phyloP scores from a whole-genome alignment of 2,329 filamentous ascomycete species.

The Chalara sp. region DNA sequence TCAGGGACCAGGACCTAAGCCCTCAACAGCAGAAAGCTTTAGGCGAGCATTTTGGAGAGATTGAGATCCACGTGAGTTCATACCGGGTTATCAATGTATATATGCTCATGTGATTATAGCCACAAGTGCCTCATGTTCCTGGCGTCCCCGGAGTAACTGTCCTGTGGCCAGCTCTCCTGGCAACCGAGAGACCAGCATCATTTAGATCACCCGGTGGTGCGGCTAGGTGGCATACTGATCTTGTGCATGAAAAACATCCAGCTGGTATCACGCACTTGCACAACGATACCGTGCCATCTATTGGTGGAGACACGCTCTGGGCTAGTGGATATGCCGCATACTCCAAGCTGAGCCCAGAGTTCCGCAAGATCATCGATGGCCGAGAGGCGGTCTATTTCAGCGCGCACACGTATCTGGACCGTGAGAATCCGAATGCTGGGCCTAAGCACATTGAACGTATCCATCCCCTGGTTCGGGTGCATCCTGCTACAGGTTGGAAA shows the following conservation, averaged over 20 bases:
- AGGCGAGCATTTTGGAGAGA: slow-evolving; percentile 56
- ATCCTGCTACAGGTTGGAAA: slow-evolving; percentile 71
- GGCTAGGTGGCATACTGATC: slow-evolving; percentile 61
- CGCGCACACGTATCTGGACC: slow-evolving; percentile 61
- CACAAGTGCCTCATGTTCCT: slow-evolving; percentile 65
- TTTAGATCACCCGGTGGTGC: slow-evolving; percentile 64
- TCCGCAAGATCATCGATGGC: slow-evolving; percentile 65
- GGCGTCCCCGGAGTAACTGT: slow-evolving; percentile 58
- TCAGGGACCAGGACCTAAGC: slow-evolving; percentile 36
- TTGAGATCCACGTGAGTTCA: slow-evolving; percentile 58
- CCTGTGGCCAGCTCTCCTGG: slow-evolving; percentile 63
- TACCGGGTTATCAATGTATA: neutral
- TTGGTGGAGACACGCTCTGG: slow-evolving; percentile 69
- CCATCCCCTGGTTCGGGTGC: slow-evolving; percentile 63
- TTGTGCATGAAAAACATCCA: slow-evolving; percentile 65
- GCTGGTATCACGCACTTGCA: slow-evolving; percentile 65
- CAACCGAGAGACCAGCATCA: slow-evolving; percentile 50
- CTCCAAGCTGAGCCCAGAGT: slow-evolving; percentile 64
- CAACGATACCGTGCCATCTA: slow-evolving; percentile 51
- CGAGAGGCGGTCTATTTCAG: slow-evolving; percentile 57
- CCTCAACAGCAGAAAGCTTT: slow-evolving; percentile 58
- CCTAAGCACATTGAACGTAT: slow-evolving; percentile 60
- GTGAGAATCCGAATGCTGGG: slow-evolving; percentile 51
- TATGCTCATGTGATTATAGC: slow-evolving; percentile 34
- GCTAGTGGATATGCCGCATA: slow-evolving; percentile 65